A percentile compares a stretch with the other conserved stretches of the same genome.
These are phyloP conservation scores for Solanum hybrid DNA, from an alignment of 305 asterid genomes.

Conservation along the genomic window DNA sequence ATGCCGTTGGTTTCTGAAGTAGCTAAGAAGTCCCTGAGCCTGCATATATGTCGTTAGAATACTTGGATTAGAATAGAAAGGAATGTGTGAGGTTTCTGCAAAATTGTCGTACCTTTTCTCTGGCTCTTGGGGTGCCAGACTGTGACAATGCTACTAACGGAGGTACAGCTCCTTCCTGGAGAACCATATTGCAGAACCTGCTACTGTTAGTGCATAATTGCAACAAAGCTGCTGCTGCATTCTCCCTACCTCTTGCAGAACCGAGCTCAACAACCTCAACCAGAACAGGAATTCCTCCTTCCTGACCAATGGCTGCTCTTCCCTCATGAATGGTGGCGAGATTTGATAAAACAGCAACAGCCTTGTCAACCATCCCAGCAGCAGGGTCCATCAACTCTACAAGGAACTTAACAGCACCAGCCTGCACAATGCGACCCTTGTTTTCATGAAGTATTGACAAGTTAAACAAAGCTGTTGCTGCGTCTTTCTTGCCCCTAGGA, in stretches of 20 bases:
- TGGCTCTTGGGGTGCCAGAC: slow-evolving; percentile 31
- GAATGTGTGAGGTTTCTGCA: not conserved
- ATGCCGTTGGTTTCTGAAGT: not conserved
- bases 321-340: slow-evolving; percentile 27
- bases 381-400: slow-evolving; percentile 31
- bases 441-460: slow-evolving; percentile 28
- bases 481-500: slow-evolving; percentile 33
- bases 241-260: slow-evolving; percentile 34
- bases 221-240: slow-evolving; percentile 27
- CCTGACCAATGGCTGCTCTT: slow-evolving; percentile 24
- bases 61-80: not conserved
- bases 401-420: slow-evolving; percentile 28
- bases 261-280: slow-evolving; percentile 38
- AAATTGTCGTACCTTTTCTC: slow-evolving; percentile 25
- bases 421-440: slow-evolving; percentile 32
- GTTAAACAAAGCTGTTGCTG: slow-evolving; percentile 30
- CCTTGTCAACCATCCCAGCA: slow-evolving; percentile 35
- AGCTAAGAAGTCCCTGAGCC: slow-evolving; percentile 1
- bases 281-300: slow-evolving; percentile 29
- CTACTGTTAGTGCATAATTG: slow-evolving; percentile 26
- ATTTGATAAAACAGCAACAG: slow-evolving; percentile 32
- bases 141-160: slow-evolving; percentile 28
- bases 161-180: slow-evolving; percentile 37
- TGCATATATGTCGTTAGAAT: not conserved
- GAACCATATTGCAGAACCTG: slow-evolving; percentile 24